Base-by-base conservation (phyloP, 805 yeast species). In the Cyberlindnera mississippiensis region DNA sequence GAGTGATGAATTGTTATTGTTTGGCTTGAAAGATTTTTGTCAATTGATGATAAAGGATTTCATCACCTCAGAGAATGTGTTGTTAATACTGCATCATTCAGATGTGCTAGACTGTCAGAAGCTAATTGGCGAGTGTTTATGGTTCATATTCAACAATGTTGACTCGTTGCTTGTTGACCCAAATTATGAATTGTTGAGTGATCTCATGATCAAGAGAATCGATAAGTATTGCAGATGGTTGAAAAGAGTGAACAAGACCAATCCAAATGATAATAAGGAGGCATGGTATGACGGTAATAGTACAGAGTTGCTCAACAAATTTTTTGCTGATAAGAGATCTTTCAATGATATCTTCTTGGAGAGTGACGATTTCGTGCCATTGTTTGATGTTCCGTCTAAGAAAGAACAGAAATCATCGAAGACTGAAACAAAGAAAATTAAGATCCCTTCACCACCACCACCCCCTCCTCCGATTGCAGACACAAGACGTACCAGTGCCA, bases 111-210 rank as follows among this genome's bases (percentile, higher is more conserved):
- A 71, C 16, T 84, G 88, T 6, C 57, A 62, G 11, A 75, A 80
- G 49, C 59, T 89, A 28, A 68, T 78, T 45, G 68, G 71, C 37
- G 73, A 76, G 40, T 77, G 95, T 55, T 64, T 81, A 19, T 80
- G 87, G 81, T 84, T 75, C 50, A 67, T 86, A 11, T 78, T 75
- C 49, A 71, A 75, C 48, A 86, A 87, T 56, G 62, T 85, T 41
- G 88, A 80, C 24, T 55, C 77, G 3, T 53, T 85, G 13, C 63
- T 88, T 27, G 73, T 78, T 40, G 59, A 57, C 35, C 43, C 53
- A n/a, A 42, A 40, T 27, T 56, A 52, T 34, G 48, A 48, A 27
- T 26, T 56, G 12, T 33, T 57, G 14, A 46, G 55, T 3, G 33
- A 34, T 6, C 10, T 28, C 7, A 43, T 52, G 41, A 33, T 57